A percentile compares a stretch with the other conserved stretches of the same genome.
Evolutionary conservation across 2,329 filamentous ascomycete species (phyloP).

Genomic region (Beauveria sp.): DNA sequence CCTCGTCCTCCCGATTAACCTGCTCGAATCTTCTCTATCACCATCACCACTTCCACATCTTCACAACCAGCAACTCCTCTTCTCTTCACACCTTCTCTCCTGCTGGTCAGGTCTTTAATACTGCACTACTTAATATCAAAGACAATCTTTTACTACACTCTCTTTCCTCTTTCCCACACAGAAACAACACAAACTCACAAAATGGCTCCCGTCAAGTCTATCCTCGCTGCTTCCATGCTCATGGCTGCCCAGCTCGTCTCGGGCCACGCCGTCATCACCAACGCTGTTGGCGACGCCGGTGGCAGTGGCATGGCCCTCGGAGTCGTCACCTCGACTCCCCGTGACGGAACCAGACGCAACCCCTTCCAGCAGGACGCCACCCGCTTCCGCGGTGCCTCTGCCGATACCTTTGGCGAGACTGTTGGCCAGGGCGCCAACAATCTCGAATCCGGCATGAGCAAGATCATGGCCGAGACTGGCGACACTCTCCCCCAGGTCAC

Average conservation of each 20-base stretch:
- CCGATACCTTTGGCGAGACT: slow-evolving; percentile 51
- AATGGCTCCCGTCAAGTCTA: slow-evolving; percentile 21
- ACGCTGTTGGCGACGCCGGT: slow-evolving; percentile 49
- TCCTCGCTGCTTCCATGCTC: slow-evolving; percentile 40
- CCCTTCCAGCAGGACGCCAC: slow-evolving; percentile 60
- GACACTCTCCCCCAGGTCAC: slow-evolving; percentile 50
- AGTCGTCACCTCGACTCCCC: slow-evolving; percentile 48
- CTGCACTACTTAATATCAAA: not conserved
- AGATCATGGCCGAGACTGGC: slow-evolving; percentile 52
- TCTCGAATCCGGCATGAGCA: slow-evolving; percentile 46
- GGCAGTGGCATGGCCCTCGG: slow-evolving; percentile 45
- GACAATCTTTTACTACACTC: not conserved
- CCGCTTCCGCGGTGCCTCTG: slow-evolving; percentile 48
- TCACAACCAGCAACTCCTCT: slow-evolving; percentile 2
- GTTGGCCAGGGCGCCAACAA: slow-evolving; percentile 49
- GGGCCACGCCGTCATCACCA: slow-evolving; percentile 54
- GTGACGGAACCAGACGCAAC: slow-evolving; percentile 50
- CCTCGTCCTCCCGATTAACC: not conserved
- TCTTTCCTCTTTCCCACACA: not conserved
- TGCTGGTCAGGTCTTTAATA: slow-evolving; percentile 10
- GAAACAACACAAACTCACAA: slow-evolving; percentile 19
- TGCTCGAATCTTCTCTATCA: slow-evolving; percentile 12
- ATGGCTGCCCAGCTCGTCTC: slow-evolving; percentile 47
- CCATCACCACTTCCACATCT: slow-evolving; percentile 5
- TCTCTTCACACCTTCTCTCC: not conserved